These are phyloP conservation scores for Sungouiozyma intestinalis DNA, from an alignment of 805 yeast species.

Conservation along the genomic window DNA sequence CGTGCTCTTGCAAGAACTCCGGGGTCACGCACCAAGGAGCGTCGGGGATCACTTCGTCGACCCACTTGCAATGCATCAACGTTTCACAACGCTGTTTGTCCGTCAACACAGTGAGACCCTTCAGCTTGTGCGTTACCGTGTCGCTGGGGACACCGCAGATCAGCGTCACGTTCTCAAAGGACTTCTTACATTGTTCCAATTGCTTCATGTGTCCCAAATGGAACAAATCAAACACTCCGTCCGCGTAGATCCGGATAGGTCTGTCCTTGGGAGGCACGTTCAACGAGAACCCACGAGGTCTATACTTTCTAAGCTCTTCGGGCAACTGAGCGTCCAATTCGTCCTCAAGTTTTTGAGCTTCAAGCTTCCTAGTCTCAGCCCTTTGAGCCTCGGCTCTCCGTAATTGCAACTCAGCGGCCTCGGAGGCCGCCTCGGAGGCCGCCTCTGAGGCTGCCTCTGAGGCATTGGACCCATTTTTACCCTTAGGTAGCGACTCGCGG, in stretches of 20 bases:
- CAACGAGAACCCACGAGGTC: slow-evolving; percentile 71
- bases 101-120: slow-evolving; percentile 84
- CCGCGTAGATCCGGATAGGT: slow-evolving; percentile 91
- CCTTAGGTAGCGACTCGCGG: no score
- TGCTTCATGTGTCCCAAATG: slow-evolving; percentile 98
- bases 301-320: slow-evolving; percentile 57
- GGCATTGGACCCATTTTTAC: neutral
- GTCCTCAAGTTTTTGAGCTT: slow-evolving; percentile 34
- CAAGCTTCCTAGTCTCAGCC: slow-evolving; percentile 4
- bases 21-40: slow-evolving; percentile 95
- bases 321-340: slow-evolving; percentile 57
- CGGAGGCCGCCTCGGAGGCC: neutral
- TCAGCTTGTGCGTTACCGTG: slow-evolving; percentile 78
- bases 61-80: slow-evolving; percentile 92
- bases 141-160: slow-evolving; percentile 92
- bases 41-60: slow-evolving; percentile 86
- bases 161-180: slow-evolving; percentile 72
- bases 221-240: slow-evolving; percentile 94
- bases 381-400: slow-evolving; percentile 1
- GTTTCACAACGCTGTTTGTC: slow-evolving; percentile 87
- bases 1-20: slow-evolving; percentile 65
- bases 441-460: neutral
- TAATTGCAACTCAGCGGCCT: neutral
- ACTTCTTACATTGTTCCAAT: slow-evolving; percentile 90
- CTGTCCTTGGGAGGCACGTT: slow-evolving; percentile 78